phyloP scores from a whole-genome alignment of 495 filamentous ascomycete species.

The Beverwykella pulmonaria region DNA sequence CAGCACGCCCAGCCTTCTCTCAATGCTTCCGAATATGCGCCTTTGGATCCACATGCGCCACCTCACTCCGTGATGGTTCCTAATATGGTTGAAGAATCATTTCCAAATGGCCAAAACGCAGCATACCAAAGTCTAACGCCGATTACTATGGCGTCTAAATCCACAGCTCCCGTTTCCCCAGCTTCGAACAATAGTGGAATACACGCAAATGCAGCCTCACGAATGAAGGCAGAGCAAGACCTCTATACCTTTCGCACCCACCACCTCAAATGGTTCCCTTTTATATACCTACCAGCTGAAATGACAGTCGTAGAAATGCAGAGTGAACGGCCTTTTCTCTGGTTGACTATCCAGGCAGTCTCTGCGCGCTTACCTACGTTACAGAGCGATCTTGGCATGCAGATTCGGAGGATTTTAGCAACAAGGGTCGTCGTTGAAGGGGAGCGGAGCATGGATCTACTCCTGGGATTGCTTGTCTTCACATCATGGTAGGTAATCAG shows the following conservation, averaged over 20 bases:
- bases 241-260: conserved; percentile 10
- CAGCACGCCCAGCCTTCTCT: not conserved
- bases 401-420: not conserved
- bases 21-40: not conserved
- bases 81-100: not conserved
- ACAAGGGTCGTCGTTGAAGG: conserved; percentile 5
- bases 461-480: not conserved
- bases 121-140: not conserved
- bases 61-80: no score
- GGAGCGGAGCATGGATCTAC: conserved; percentile 16
- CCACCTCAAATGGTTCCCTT: conserved; percentile 11
- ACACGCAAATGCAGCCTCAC: not conserved
- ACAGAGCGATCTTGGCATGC: conserved; percentile 2
- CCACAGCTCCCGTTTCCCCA: not conserved
- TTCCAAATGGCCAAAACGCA: not conserved
- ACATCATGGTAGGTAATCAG: conserved; percentile 4
- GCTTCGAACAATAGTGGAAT: not conserved
- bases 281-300: conserved; percentile 1
- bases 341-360: not conserved
- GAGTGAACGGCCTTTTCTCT: conserved; percentile 5
- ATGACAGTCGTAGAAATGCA: not conserved
- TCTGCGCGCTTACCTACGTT: not conserved
- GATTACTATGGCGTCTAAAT: conserved; percentile 3
- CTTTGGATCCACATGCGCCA: not conserved
- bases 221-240: not conserved